Evolutionary conservation across 23 red algal species (phyloP).

Genomic region (Rhodosorus marinus): DNA sequence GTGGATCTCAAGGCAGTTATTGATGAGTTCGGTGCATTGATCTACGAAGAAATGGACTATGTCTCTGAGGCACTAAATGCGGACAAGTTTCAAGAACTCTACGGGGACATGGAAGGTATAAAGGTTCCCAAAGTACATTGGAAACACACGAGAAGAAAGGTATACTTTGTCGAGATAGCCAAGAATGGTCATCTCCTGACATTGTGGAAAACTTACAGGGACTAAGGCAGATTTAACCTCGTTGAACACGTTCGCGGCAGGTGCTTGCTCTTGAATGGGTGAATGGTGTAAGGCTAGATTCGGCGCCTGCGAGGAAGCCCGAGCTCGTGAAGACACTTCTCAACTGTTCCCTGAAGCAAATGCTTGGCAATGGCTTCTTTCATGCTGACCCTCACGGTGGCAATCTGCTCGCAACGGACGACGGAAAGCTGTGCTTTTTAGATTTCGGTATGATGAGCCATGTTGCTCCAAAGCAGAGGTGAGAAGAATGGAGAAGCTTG

Average conservation of each 20-base stretch:
- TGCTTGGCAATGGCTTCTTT: constrained; percentile 97
- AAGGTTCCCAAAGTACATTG: constrained; percentile 72
- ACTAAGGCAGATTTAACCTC: too few relatives aligned
- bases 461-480: constrained; percentile 56
- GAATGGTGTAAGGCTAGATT: constrained; percentile 61
- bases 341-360: constrained; percentile 90
- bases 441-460: constrained; percentile 99
- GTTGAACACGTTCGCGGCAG: too few relatives aligned
- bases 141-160: constrained; percentile 69
- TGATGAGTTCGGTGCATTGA: constrained; percentile 97
- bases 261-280: constrained; percentile 93
- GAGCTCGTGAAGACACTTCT: constrained; percentile 72
- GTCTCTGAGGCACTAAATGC: constrained; percentile 80
- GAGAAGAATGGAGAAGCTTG: constrained; percentile 64
- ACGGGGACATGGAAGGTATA: constrained; percentile 54
- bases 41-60: constrained; percentile 99
- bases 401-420: constrained; percentile 70
- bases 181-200: constrained; percentile 37
- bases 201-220: too few relatives aligned
- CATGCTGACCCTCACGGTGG: constrained; percentile 96
- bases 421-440: constrained; percentile 78
- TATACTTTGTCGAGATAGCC: too few relatives aligned
- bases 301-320: constrained; percentile 18
- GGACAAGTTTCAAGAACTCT: constrained; percentile 64
- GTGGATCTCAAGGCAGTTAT: constrained; percentile 82